A percentile compares a stretch with the other conserved stretches of the same genome.
phyloP scores from a whole-genome alignment of 805 yeast genomes.

The Millerago galiae region DNA sequence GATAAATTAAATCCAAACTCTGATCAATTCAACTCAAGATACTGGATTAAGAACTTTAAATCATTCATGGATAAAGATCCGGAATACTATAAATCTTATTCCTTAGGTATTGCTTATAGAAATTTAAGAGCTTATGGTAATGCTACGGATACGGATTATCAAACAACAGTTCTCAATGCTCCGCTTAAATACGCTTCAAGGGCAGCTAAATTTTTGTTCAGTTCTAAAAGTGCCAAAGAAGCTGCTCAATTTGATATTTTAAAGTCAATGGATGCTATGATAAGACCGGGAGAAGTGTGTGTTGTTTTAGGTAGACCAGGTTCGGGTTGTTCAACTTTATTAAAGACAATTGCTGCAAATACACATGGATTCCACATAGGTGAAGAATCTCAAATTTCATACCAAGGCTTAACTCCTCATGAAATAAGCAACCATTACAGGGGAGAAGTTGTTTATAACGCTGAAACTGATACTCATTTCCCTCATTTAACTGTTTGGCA shows the following conservation, averaged over 20 bases:
- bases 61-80: constrained; percentile 43
- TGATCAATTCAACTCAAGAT: constrained; percentile 44
- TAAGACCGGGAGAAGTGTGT: constrained; percentile 57
- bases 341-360: constrained; percentile 52
- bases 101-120: constrained; percentile 49
- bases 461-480: constrained; percentile 63
- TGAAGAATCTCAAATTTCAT: constrained; percentile 38
- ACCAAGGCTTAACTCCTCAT: constrained; percentile 46
- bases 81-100: constrained; percentile 48
- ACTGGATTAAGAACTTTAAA: constrained; percentile 54
- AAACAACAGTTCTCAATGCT: constrained; percentile 46
- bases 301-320: constrained; percentile 75
- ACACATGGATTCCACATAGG: constrained; percentile 54
- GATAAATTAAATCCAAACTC: constrained; percentile 50
- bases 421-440: constrained; percentile 48
- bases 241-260: constrained; percentile 34
- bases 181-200: constrained; percentile 17
- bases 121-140: constrained; percentile 53
- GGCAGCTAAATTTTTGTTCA: constrained; percentile 9
- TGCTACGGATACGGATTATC: constrained; percentile 54
- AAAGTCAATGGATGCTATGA: constrained; percentile 60
- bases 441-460: constrained; percentile 67
- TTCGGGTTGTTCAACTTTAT: constrained; percentile 67
- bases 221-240: constrained; percentile 12
- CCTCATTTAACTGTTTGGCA: constrained; percentile 64